Evolutionary conservation across 1,284 basidiomycete genomes (phyloP), one percentile per base, ranked within the genome.

Genomic region (Cutaneotrichosporon dermatis): DNA sequence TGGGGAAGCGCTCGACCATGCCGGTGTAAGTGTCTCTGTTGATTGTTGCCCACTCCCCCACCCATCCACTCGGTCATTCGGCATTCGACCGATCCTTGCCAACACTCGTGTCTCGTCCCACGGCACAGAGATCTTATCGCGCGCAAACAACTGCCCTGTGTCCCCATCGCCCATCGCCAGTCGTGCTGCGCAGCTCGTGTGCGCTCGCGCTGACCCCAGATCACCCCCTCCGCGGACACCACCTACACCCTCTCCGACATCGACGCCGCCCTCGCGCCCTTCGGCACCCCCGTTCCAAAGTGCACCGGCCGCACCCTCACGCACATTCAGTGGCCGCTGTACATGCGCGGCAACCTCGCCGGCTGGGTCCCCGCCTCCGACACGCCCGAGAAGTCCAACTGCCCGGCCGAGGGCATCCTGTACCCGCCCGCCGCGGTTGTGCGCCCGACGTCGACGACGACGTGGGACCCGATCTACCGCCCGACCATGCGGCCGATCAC

Each of bases 401-500:
- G 77, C 57, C 77, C 77, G 1, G 15, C 50, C 0, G 75, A 76
- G 13, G 76, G 76, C 4, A 76, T 77, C 51, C 54, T 70, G 72
- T 76, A 76, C 63, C 73, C 72, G 3, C 67, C 70, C 13, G 63
- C 71, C 0, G 66, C 69, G 8, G 60, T 66, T 9, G 48, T 62
- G 6, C 60, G 69, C 10, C 45, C 61, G 3, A 64, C 72, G 3
- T 66, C 66, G 6, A 58, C 65, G 6, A 58, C 65, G 12, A 72
- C 69, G 11, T 78, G 72, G 71, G 75, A 78, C 56, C 70, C 68
- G 10, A 66, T 78, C 42, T 62, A 62, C 55, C 69, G 74, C 36
- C 77, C 76, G 0, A 64, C 70, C 2, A 75, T 76, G 44, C 58
- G 76, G 37, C 73, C 77, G 0, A 72, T 79, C 55, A 76, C 71